These are phyloP conservation scores for Aspergillus versicolor DNA, from an alignment of 2,329 filamentous ascomycete species.

Conservation along the genomic window DNA sequence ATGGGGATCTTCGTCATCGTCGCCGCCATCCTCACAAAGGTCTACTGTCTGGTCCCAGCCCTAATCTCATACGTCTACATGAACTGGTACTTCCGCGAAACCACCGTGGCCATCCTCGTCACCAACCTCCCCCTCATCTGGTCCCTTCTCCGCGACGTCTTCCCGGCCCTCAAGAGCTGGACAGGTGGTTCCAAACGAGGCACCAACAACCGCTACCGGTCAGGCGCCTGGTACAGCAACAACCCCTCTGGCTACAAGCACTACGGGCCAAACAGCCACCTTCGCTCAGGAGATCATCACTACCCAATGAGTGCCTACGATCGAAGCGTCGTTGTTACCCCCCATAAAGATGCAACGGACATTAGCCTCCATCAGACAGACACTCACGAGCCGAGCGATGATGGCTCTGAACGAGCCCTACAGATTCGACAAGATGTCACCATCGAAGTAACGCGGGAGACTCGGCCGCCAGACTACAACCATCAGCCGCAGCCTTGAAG, in stretches of 20 bases:
- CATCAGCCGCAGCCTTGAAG: background rate
- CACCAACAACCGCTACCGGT: slow-evolving; percentile 36
- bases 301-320: slow-evolving; percentile 33
- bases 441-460: slow-evolving; percentile 26
- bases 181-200: slow-evolving; percentile 36
- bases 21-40: slow-evolving; percentile 50
- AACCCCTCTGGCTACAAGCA: slow-evolving; percentile 24
- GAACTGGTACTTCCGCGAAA: slow-evolving; percentile 51
- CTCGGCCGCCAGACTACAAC: slow-evolving; percentile 13
- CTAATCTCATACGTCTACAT: slow-evolving; percentile 45
- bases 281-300: slow-evolving; percentile 31
- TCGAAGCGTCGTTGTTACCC: slow-evolving; percentile 24
- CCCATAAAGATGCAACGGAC: slow-evolving; percentile 30
- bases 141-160: slow-evolving; percentile 52
- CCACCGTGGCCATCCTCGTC: slow-evolving; percentile 47
- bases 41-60: slow-evolving; percentile 46
- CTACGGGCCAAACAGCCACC: slow-evolving; percentile 30
- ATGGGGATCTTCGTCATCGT: slow-evolving; percentile 50
- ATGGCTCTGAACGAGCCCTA: slow-evolving; percentile 37
- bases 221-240: slow-evolving; percentile 32
- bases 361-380: slow-evolving; percentile 27
- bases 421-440: slow-evolving; percentile 42
- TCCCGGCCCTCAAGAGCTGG: slow-evolving; percentile 44
- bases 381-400: slow-evolving; percentile 34
- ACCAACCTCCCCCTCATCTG: slow-evolving; percentile 54